These are phyloP conservation scores for Pseudofabraea citricarpa DNA, from an alignment of 2,329 filamentous ascomycete species.

Conservation along the genomic window DNA sequence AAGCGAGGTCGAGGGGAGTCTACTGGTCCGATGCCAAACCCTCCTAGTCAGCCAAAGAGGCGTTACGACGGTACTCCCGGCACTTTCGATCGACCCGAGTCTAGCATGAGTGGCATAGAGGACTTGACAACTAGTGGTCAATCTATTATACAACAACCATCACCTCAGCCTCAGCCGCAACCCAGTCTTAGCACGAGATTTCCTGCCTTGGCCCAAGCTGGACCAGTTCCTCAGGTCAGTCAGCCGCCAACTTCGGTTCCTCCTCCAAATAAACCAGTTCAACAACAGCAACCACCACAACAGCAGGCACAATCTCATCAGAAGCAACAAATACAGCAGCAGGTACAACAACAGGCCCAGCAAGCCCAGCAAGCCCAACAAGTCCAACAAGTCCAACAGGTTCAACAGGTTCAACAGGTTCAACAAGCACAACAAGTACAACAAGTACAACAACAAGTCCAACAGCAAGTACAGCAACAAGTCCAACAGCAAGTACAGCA, in stretches of 20 bases:
- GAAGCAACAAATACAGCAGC: slow-evolving; percentile 12
- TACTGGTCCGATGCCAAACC: slow-evolving; percentile 54
- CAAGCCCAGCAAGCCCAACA: too few species aligned
- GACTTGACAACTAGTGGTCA: slow-evolving; percentile 20
- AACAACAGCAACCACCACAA: slow-evolving; percentile 19
- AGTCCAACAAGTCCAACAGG: neutral
- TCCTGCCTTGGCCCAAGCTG: slow-evolving; percentile 27
- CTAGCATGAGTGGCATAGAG: slow-evolving; percentile 42
- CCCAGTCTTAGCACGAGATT: slow-evolving; percentile 20
- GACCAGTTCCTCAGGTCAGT: slow-evolving; percentile 21
- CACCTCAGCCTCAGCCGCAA: slow-evolving; percentile 17
- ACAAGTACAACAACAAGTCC: neutral
- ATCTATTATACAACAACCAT: slow-evolving; percentile 16
- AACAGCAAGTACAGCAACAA: neutral
- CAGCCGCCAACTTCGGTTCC: slow-evolving; percentile 19
- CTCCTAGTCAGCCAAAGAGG: slow-evolving; percentile 45
- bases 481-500: neutral
- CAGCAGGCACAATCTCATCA: slow-evolving; percentile 18
- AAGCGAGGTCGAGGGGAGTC: slow-evolving; percentile 53
- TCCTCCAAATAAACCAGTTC: slow-evolving; percentile 16
- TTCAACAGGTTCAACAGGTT: neutral
- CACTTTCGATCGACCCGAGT: slow-evolving; percentile 39
- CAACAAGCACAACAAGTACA: too few species aligned
- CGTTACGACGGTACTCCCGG: slow-evolving; percentile 42
- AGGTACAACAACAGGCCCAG: slow-evolving; percentile 7